phyloP scores from a whole-genome alignment of 2,329 filamentous ascomycete genomes.

The Onygenales sp. region DNA sequence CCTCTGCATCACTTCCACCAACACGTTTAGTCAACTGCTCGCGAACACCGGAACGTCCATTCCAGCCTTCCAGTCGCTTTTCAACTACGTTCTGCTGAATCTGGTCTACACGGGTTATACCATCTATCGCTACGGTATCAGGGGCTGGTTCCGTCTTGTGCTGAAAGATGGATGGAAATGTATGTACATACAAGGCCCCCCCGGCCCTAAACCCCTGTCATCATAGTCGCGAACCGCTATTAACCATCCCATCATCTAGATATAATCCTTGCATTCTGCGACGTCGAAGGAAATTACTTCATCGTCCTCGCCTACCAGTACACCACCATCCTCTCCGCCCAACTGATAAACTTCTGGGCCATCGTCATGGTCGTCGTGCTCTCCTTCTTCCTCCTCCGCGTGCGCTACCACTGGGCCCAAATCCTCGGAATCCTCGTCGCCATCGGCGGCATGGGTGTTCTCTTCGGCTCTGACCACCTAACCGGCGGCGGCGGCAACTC shows the following conservation, averaged over 20 bases:
- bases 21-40: constrained; percentile 78
- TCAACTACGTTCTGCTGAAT: constrained; percentile 83
- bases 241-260: constrained; percentile 32
- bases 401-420: constrained; percentile 84
- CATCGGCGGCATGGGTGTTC: constrained; percentile 80
- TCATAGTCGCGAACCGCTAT: neutral
- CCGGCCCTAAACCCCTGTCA: neutral
- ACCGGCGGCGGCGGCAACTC: constrained; percentile 53
- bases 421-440: constrained; percentile 79
- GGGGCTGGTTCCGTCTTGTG: constrained; percentile 56
- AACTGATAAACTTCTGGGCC: constrained; percentile 98
- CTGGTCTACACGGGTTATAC: constrained; percentile 73
- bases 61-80: constrained; percentile 89
- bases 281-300: constrained; percentile 97
- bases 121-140: constrained; percentile 67
- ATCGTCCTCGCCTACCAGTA: constrained; percentile 88
- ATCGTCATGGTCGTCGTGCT: constrained; percentile 85
- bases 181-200: constrained; percentile 15
- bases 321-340: constrained; percentile 84
- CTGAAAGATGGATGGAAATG: constrained; percentile 77
- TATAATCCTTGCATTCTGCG: constrained; percentile 81
- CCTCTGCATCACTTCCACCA: constrained; percentile 84
- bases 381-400: constrained; percentile 71
- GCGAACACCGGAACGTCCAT: constrained; percentile 61
- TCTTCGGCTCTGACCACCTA: constrained; percentile 81